Evolutionary conservation across 495 filamentous ascomycete genomes (phyloP).

Genomic region (Margaritispora aquatica): DNA sequence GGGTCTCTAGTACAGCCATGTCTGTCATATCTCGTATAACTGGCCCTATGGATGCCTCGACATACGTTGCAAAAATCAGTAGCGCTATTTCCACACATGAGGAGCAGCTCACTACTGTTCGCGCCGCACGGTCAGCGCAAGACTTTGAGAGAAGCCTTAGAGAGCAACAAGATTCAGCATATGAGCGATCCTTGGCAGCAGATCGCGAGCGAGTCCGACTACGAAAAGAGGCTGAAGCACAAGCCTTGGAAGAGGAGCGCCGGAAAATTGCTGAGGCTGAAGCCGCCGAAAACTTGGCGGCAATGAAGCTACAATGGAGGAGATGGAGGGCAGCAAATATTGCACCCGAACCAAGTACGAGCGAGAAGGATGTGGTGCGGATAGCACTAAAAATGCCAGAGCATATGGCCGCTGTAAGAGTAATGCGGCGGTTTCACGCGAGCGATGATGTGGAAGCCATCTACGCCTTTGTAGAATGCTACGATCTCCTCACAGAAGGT

Average conservation of each 20-base stretch:
- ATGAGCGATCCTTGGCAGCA: slow-evolving; percentile 81
- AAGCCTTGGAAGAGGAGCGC: slow-evolving; percentile 42
- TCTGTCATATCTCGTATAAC: slow-evolving; percentile 69
- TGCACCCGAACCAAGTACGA: slow-evolving; percentile 56
- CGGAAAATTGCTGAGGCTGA: slow-evolving; percentile 53
- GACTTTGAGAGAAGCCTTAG: slow-evolving; percentile 70
- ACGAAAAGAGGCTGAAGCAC: slow-evolving; percentile 61
- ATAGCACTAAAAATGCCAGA: slow-evolving; percentile 77
- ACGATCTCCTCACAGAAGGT: slow-evolving; percentile 41
- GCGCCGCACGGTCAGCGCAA: slow-evolving; percentile 66
- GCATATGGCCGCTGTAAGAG: slow-evolving; percentile 37
- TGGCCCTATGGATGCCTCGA: slow-evolving; percentile 57
- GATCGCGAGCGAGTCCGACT: slow-evolving; percentile 77
- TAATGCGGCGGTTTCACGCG: slow-evolving; percentile 65
- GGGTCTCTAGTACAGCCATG: slow-evolving; percentile 78
- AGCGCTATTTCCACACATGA: slow-evolving; percentile 62
- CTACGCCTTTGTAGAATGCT: slow-evolving; percentile 95
- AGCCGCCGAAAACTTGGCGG: slow-evolving; percentile 49
- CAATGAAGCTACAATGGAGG: slow-evolving; percentile 65
- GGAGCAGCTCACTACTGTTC: slow-evolving; percentile 59
- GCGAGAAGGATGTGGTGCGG: slow-evolving; percentile 64
- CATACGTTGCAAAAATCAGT: slow-evolving; percentile 67
- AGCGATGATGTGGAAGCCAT: slow-evolving; percentile 73
- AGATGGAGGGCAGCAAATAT: slow-evolving; percentile 70
- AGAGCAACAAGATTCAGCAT: slow-evolving; percentile 82